Base-by-base conservation (phyloP, 352 stramenopile species). In the Pythium sukuiense region DNA sequence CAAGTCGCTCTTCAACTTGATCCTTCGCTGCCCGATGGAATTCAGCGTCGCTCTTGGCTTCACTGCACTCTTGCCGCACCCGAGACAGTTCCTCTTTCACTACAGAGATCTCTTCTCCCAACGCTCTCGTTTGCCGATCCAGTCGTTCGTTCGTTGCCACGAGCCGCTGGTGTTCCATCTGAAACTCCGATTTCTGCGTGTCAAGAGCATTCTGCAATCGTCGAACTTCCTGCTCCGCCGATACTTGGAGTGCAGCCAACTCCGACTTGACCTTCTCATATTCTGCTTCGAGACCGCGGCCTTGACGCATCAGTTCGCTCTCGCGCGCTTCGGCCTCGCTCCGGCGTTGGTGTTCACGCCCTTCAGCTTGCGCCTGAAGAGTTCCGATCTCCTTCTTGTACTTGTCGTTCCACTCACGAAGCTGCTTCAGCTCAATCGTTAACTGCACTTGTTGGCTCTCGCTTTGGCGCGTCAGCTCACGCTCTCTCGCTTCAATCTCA, bases 231-330 rank as follows among this genome's bases (percentile, higher is more conserved):
- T 79, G 71, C 45, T 74, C 66, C 55, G 85, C 80, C 41, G 85
- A 73, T 14, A 74, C 54, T 29, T 88, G 55, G 5, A 76, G 73
- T 26, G 62, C 74, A 24, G 76, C 67, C 46, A 87, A 69, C 0
- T 88, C 74, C 26, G 27, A 52, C 43, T 75, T 72, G 24, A 79
- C 55, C 14, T 72, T 70, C 57, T 87, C 80, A n/a, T 88, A 71
- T 37, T 76, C 73, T 24, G 79, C 65, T 64, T 72, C 65, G 20
- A 72, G 55, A 12, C 65, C 65, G n/a, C 65, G 53, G 7, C 65
- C 65, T 64, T 72, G 59, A 16, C 65, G 53, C 45, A 72, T 63
- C 33, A 72, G 33, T 18, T 72, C 65, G 53, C 59, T 60, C 41
- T 67, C 65, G 2, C 65, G 33, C 2, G 65, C 59, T n/a, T 67